Evolutionary conservation across 768 basidiomycete species (phyloP).

Genomic region (Mycena galericulata): DNA sequence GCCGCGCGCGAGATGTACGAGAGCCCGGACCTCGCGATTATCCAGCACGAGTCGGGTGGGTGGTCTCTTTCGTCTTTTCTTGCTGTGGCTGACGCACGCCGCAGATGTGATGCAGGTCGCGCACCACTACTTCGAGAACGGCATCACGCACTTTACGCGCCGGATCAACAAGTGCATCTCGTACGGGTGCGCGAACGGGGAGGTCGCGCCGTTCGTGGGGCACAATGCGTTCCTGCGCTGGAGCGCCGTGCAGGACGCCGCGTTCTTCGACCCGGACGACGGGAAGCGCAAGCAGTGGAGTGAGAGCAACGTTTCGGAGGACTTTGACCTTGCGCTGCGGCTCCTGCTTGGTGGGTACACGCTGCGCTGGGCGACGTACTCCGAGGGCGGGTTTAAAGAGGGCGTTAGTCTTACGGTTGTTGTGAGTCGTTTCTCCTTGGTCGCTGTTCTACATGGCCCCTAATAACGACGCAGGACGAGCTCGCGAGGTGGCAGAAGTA

Average conservation of each 20-base stretch:
- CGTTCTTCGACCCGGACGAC: slow-evolving; percentile 74
- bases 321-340: slow-evolving; percentile 82
- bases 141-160: slow-evolving; percentile 90
- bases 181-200: slow-evolving; percentile 82
- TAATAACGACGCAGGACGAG: slow-evolving; percentile 81
- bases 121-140: slow-evolving; percentile 91
- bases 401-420: slow-evolving; percentile 89
- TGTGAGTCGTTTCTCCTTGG: too few relatives aligned
- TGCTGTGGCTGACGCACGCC: slow-evolving; percentile 1
- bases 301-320: slow-evolving; percentile 84
- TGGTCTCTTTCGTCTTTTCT: slow-evolving; percentile 29
- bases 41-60: slow-evolving; percentile 86
- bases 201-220: slow-evolving; percentile 86
- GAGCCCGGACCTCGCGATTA: slow-evolving; percentile 85
- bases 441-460: background rate
- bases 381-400: slow-evolving; percentile 88
- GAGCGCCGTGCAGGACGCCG: slow-evolving; percentile 88
- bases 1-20: slow-evolving; percentile 87
- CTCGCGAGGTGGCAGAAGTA: slow-evolving; percentile 92
- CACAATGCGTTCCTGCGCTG: slow-evolving; percentile 91
- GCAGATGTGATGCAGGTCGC: slow-evolving; percentile 90
- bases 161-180: slow-evolving; percentile 88
- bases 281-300: slow-evolving; percentile 77
- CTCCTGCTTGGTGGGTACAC: slow-evolving; percentile 78
- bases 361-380: slow-evolving; percentile 88